phyloP scores from a whole-genome alignment of 768 basidiomycete species.

The Harrya chromipes region DNA sequence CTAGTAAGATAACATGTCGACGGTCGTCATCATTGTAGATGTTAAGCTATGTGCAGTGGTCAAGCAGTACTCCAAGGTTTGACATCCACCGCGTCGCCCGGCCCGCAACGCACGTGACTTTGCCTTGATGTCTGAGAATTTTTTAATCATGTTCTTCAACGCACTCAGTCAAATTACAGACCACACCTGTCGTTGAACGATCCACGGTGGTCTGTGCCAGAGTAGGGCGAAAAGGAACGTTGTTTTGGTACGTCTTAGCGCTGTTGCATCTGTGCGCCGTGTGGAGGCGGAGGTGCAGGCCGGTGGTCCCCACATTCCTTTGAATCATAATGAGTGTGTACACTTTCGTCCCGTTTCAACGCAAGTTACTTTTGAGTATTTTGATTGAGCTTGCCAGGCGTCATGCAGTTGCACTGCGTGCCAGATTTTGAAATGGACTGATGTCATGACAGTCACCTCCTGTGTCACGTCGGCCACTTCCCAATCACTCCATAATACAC shows the following conservation, averaged over 20 bases:
- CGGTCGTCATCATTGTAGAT: no score
- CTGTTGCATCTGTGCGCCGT: slow-evolving; percentile 24
- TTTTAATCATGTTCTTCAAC: slow-evolving; percentile 14
- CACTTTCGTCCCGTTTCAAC: no score
- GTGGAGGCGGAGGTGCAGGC: slow-evolving; percentile 22
- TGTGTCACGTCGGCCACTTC: background rate
- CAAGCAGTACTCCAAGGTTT: no score
- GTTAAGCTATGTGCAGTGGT: no score
- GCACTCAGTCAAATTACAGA: slow-evolving; percentile 37
- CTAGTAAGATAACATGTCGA: no score
- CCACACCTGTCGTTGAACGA: slow-evolving; percentile 13
- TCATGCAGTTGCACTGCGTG: background rate
- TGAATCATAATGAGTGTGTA: no score
- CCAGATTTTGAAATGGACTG: slow-evolving; percentile 5
- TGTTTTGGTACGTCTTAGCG: slow-evolving; percentile 28
- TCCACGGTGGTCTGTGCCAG: slow-evolving; percentile 32
- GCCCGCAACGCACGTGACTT: slow-evolving; percentile 10
- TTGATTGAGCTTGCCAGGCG: no score
- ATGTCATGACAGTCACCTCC: slow-evolving; percentile 13
- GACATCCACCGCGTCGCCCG: no score
- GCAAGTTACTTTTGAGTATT: no score
- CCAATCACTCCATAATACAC: background rate
- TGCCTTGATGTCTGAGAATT: no score
- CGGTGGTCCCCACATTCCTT: slow-evolving; percentile 30
- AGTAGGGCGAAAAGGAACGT: slow-evolving; percentile 31